Conservation (phyloP, 2,329 filamentous ascomycete genomes). For the Lachnellula subtilissima region DNA sequence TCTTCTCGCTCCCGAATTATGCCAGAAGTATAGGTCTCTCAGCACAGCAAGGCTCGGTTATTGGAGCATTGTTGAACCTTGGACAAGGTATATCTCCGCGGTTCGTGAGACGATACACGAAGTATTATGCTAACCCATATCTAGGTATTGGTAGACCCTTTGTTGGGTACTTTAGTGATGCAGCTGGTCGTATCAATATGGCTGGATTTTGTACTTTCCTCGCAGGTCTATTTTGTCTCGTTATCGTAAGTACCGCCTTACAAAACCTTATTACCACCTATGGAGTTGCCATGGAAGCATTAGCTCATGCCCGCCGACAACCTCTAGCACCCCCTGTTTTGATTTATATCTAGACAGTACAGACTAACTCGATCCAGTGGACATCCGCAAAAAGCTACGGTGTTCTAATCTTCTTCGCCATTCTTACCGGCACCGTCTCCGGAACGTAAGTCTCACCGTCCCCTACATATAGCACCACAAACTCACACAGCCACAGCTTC, state of each 20-base stretch:
- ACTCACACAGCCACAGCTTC: slow-evolving; percentile 35
- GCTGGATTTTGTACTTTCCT: slow-evolving; percentile 60
- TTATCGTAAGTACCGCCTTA: slow-evolving; percentile 39
- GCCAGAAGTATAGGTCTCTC: slow-evolving; percentile 62
- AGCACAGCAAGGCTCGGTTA: slow-evolving; percentile 61
- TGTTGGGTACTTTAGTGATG: slow-evolving; percentile 69
- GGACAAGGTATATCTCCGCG: slow-evolving; percentile 37
- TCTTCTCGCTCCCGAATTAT: slow-evolving; percentile 73
- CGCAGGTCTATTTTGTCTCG: slow-evolving; percentile 59
- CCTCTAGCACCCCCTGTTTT: too few species aligned
- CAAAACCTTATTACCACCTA: background rate
- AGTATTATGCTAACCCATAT: background rate
- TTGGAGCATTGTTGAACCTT: slow-evolving; percentile 69
- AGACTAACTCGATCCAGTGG: slow-evolving; percentile 43
- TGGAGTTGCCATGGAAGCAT: background rate
- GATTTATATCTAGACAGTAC: too few species aligned
- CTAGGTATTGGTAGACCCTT: slow-evolving; percentile 61
- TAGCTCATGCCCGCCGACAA: background rate
- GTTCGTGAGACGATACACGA: background rate
- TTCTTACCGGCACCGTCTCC: slow-evolving; percentile 61
- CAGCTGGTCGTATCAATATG: slow-evolving; percentile 68
- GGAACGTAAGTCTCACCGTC: slow-evolving; percentile 43
- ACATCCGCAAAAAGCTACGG: slow-evolving; percentile 60
- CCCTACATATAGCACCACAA: background rate
- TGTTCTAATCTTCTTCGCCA: slow-evolving; percentile 64